A percentile compares a stretch with the other conserved stretches of the same genome.
Conservation (phyloP, 2,329 filamentous ascomycete species). For the Neurospora sp. region DNA sequence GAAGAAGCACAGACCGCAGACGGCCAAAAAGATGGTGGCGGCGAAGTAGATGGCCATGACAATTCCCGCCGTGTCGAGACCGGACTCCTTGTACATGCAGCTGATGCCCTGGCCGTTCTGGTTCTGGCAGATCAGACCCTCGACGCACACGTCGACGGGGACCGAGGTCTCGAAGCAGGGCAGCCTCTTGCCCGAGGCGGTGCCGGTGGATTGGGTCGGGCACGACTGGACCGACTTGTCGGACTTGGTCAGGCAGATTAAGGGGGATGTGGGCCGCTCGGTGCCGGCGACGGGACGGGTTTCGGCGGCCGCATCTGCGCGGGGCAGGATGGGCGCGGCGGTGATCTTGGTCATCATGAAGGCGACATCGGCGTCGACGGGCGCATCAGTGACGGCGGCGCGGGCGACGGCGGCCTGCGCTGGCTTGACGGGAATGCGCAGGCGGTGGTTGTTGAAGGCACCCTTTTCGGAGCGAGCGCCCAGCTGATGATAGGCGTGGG, state of each 20-base stretch:
- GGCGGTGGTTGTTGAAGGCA: constrained; percentile 3
- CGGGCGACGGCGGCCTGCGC: constrained; percentile 3
- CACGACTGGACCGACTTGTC: constrained; percentile 29
- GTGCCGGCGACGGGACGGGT: neutral
- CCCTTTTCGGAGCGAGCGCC: constrained; percentile 1
- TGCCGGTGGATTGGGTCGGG: constrained; percentile 28
- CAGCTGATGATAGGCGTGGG: neutral
- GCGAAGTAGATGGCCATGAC: constrained; percentile 40
- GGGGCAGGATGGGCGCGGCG: neutral
- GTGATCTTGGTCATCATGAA: neutral
- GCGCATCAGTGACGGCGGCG: constrained; percentile 1
- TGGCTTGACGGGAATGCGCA: constrained; percentile 2
- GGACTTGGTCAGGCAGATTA: constrained; percentile 24
- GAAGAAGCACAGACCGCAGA: constrained; percentile 36
- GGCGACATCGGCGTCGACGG: neutral
- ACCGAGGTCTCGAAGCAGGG: constrained; percentile 30
- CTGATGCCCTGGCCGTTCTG: constrained; percentile 28
- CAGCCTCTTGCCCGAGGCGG: constrained; percentile 21
- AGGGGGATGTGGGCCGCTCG: constrained; percentile 6
- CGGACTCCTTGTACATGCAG: constrained; percentile 34
- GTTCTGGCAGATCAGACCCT: constrained; percentile 35
- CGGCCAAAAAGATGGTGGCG: constrained; percentile 26
- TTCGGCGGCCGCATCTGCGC: constrained; percentile 3
- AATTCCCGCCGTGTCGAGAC: constrained; percentile 34
- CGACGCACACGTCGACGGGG: constrained; percentile 30